Base-by-base conservation (phyloP, 1,284 basidiomycete genomes). In the Anthracocystis setariae region DNA sequence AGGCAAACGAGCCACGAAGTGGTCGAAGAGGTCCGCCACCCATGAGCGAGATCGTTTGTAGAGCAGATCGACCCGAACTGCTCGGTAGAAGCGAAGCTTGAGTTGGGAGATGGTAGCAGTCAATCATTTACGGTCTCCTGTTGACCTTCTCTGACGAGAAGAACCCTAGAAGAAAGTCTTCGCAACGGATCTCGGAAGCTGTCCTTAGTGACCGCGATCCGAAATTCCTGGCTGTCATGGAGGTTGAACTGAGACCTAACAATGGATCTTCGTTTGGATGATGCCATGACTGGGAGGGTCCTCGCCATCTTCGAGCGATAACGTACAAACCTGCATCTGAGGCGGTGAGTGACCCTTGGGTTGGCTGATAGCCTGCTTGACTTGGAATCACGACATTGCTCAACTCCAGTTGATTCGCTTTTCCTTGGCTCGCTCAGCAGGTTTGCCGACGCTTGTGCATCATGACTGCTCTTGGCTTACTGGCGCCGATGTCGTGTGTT, bases 221-320 rank as follows among this genome's bases (percentile, higher is more conserved):
- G 29, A 47, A 56, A 29, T 9, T 23, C 32, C 21, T 17, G 12
- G 21, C 42, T 8, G 38, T 9, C 10, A n/a, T 21, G 8, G n/a
- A 5, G 7, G 18, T 12, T 5, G 8, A 13, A 17, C 35, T 5
- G 13, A 42, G 25, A 20, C 29, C 35, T 45, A 49, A 49, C 47
- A 58, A 8, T 12, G 29, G 29, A 12, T n/a, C 29, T 29, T 29
- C 7, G 7, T 29, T 5, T 29, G 25, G 45, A 66, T 66, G 64
- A 48, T 66, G 64, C 49, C 64, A 66, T 66, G 57, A 66, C 64
- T 38, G 44, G 39, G 17, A 66, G 43, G 64, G 64, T 66, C 52
- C 64, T 66, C 57, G 64, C 45, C 57, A 60, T 66, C 38, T 8
- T 45, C 23, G 37, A 48, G 17, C 40, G 57, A 66, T 66, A 66